Percentiles rank a stretch among this genome's conserved stretches.
Conservation (phyloP, 78 protist genomes). For the Dictyostelium firmibasis region DNA sequence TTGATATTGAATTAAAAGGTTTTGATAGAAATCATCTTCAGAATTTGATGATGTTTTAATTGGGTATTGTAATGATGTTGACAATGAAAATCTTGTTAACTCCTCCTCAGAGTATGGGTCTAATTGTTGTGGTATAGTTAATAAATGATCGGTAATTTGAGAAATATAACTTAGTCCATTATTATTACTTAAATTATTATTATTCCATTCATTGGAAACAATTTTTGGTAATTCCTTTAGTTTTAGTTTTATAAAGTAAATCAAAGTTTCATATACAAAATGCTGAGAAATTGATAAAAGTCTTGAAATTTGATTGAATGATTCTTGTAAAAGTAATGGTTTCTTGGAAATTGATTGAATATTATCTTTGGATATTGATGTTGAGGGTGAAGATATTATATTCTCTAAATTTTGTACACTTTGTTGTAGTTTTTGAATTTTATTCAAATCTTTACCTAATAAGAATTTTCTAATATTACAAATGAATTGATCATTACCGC, state of each 20-base stretch:
- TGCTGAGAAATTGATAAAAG: slow-evolving; percentile 9
- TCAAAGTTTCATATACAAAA: slow-evolving; percentile 68
- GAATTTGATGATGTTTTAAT: background rate
- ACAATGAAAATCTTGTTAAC: slow-evolving; percentile 14
- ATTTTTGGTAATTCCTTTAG: slow-evolving; percentile 56
- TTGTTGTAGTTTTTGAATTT: slow-evolving; percentile 16
- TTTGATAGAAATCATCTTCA: slow-evolving; percentile 55
- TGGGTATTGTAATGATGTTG: background rate
- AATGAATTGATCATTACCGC: background rate
- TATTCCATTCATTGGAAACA: slow-evolving; percentile 23
- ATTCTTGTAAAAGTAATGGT: slow-evolving; percentile 37
- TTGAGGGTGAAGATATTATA: background rate
- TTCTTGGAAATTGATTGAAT: background rate
- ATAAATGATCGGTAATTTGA: slow-evolving; percentile 57
- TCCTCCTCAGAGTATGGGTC: slow-evolving; percentile 73
- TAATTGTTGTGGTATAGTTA: slow-evolving; percentile 59
- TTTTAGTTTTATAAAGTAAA: background rate
- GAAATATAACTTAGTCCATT: slow-evolving; percentile 5
- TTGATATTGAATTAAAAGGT: slow-evolving; percentile 21
- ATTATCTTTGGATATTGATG: background rate
- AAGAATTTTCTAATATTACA: slow-evolving; percentile 6
- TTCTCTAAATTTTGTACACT: background rate
- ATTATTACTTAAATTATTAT: background rate
- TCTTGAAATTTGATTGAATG: background rate
- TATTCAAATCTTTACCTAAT: slow-evolving; percentile 22